Conservation (phyloP, 345 rosid species). For the Linum trigynum region DNA sequence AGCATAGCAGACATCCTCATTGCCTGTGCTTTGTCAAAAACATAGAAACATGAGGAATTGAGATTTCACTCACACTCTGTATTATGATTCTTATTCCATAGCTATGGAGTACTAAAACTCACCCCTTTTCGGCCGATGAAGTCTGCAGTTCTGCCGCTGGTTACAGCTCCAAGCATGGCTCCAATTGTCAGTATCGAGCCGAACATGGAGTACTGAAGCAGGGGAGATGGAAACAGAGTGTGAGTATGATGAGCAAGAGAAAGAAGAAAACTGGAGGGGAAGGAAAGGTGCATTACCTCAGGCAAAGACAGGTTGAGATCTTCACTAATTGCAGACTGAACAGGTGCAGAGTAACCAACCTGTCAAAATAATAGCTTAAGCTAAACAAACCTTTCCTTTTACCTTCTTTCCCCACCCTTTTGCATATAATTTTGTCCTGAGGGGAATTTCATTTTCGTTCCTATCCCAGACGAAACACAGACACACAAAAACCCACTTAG, state of each 20-base stretch:
- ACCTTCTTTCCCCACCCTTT: conserved; percentile 1
- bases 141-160: conserved; percentile 74
- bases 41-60: background rate
- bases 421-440: conserved; percentile 3
- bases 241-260: too few species aligned
- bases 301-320: conserved; percentile 70
- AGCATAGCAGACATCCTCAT: conserved; percentile 71
- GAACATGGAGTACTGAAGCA: conserved; percentile 70
- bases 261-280: conserved; percentile 11
- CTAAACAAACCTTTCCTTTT: conserved; percentile 26
- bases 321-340: conserved; percentile 68
- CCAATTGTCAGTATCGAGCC: conserved; percentile 94
- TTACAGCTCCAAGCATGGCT: conserved; percentile 86
- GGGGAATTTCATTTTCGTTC: conserved; percentile 11
- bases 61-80: background rate
- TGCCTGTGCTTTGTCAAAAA: conserved; percentile 37
- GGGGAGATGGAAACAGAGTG: background rate
- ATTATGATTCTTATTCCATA: too few species aligned
- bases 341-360: conserved; percentile 96
- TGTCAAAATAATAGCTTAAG: conserved; percentile 44
- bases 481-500: conserved; percentile 15
- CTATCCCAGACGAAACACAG: conserved; percentile 16
- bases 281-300: conserved; percentile 30
- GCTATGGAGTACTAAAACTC: conserved; percentile 2
- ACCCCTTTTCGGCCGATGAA: conserved; percentile 82